Base-by-base conservation (phyloP, 768 basidiomycete genomes). In the Termitomyces sp. region DNA sequence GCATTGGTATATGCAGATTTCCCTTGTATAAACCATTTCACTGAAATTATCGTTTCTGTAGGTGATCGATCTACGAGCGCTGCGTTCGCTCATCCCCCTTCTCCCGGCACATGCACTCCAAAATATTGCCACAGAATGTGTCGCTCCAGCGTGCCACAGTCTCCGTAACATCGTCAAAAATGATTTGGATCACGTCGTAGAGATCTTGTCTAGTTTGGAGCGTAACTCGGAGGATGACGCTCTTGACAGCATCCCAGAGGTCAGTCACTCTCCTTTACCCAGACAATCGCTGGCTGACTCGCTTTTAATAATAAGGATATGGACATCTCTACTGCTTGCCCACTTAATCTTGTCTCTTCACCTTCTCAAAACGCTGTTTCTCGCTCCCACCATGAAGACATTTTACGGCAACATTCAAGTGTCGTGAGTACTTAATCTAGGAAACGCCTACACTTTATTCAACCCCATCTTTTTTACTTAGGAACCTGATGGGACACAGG, bases 261-360 rank as follows among this genome's bases (percentile, higher is more conserved):
- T 38, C 38, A 33, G 28, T 24, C n/a, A 54, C 42, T 32, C n/a
- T 42, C 28, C 16, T 28, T 33, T n/a, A 42, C 5, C 11, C n/a
- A 4, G 4, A 20, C n/a, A 44, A 7, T 32, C 6, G n/a, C 12
- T 7, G 28, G 11, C n/a, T 55, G 55, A 55, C 40, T 55, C 13
- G 28, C 12, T 55, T 20, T 32, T 44, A 3, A 13, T 7, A 20
- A 32, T n/a, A 32, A 55, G 40, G 40, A 42, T 55, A 20, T 13
- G 9, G 39, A 55, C 18, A 4, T 55, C 12, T 42, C 28, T 55
- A 15, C 16, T n/a, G 16, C 40, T 33, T 55, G 55, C 13, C 28
- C 55, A 44, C 55, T 55, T 12, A 55, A 55, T 44, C 55, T 55
- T n/a, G 54, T 55, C 18, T 42, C 39, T 38, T 55, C 18, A n/a